A percentile compares a stretch with the other conserved stretches of the same genome.
Evolutionary conservation across 306 rosid genomes (phyloP).

Genomic region (Canavalia ensiformis): DNA sequence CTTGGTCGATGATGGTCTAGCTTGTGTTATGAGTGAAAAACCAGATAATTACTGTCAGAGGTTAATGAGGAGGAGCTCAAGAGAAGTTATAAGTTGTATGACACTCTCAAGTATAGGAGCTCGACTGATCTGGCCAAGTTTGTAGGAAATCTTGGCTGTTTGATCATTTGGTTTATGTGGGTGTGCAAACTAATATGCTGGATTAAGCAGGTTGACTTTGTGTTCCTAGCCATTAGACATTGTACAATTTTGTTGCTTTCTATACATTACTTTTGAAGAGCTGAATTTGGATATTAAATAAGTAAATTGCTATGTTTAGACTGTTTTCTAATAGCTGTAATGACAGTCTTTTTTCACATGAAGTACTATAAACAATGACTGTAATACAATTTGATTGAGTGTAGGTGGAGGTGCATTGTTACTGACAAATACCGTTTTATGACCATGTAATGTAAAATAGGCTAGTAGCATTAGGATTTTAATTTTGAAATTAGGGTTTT

Average conservation of each 20-base stretch:
- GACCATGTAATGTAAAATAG: background rate
- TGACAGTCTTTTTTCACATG: background rate
- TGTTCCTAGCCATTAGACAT: background rate
- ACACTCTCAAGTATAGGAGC: background rate
- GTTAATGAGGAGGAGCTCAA: conserved; percentile 11
- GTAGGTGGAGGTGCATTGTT: background rate
- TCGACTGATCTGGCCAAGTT: background rate
- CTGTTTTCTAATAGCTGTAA: background rate
- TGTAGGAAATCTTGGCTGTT: background rate
- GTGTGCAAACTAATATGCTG: background rate
- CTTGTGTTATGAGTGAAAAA: conserved; percentile 10
- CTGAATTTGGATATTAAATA: conserved; percentile 9
- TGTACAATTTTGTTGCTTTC: background rate
- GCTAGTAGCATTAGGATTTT: background rate
- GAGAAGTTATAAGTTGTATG: conserved; percentile 26
- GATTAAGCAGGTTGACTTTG: conserved; percentile 16
- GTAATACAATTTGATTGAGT: conserved; percentile 10
- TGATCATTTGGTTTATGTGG: conserved; percentile 29
- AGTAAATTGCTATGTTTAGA: background rate
- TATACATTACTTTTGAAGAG: background rate
- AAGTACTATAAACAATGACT: background rate
- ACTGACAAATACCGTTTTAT: background rate
- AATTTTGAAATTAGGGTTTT: conserved; percentile 8
- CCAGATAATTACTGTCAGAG: conserved; percentile 5
- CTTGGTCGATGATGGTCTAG: conserved; percentile 6